Base-by-base conservation (phyloP, 2,329 filamentous ascomycete genomes). In the Trichoderma harzianum region DNA sequence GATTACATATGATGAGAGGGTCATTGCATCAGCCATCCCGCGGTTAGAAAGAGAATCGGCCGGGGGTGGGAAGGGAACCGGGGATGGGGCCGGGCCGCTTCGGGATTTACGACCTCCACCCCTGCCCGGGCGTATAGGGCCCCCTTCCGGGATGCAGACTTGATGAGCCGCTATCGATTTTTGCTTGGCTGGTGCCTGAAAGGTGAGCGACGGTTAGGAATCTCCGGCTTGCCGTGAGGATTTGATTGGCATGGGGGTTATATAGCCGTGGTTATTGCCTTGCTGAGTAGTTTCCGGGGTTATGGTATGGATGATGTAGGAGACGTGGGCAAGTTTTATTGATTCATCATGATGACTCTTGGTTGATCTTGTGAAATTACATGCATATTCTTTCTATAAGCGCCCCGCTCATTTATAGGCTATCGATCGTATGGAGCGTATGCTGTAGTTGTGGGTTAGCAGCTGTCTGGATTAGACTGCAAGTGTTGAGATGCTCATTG, bases 51-150 rank as follows among this genome's bases (percentile, higher is more conserved):
- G 39, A 43, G 10, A 24, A 8, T 26, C 34, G 64, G 34, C 64
- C 32, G 64, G 64, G 64, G 57, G 55, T n/a, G 55, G 55, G 55
- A 58, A 18, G 26, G 21, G 53, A 34, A 43, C 34, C 16, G 28
- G 55, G 55, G 30, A 18, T 26, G 39, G 55, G 65, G 57, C 30
- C 65, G 55, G 39, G n/a, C 65, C 65, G 26, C 43, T 14, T 68
- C 65, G 65, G 65, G 36, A 65, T 47, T 65, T 47, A n/a, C 39
- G 28, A 47, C 62, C 62, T 65, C n/a, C 65, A 60, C 65, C 55
- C 51, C 28, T 66, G 63, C 47, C 30, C 30, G 21, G 30, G 18
- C 43, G 47, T 18, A 32, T 39, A 6, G 18, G 28, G n/a, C 39
- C 28, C 26, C 21, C 26, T 60, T 28, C 28, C 65, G 53, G 53